Base-by-base conservation (phyloP, 352 stramenopile species). In the Phytophthora megakarya region DNA sequence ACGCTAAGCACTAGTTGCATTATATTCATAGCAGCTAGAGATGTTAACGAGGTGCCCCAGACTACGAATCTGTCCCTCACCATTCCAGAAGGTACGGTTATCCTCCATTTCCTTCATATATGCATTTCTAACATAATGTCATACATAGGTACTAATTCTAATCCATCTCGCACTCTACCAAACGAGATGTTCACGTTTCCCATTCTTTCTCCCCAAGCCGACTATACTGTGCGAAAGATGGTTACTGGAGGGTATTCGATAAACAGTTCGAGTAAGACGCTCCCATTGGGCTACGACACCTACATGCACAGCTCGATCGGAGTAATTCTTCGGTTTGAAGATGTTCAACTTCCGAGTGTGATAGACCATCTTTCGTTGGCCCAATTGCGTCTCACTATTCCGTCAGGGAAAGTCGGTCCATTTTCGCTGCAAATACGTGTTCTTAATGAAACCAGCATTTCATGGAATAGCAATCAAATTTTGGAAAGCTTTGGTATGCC, bases 401-500 rank as follows among this genome's bases (percentile, higher is more conserved):
- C 80, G 7, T 75, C 75, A 3, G 70, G 69, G 22, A 66, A 70
- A 49, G 61, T 83, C 23, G 79, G 79, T 9, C 79, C 79, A 0
- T 81, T 86, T 44, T 38, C 35, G 4, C 44, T 88, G 0, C 50
- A 80, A 56, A 69, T 88, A 37, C 70, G 71, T 39, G 46, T 72
- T 3, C 13, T 81, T 6, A 66, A 69, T 19, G 18, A n/a, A 1
- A 49, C 61, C 40, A 22, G 16, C 3, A 21, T 18, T 48, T 65
- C 28, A 28, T 76, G 13, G 59, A 30, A 8, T 40, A 45, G 23
- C 45, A 69, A 52, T 32, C 33, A 51, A 42, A 15, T 5, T 42
- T 52, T 73, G 16, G 54, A 73, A 51, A 39, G 12, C 25, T 72
- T 76, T 49, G 67, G 61, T 1, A 72, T 61, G 3, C 33, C 57